Conservation (phyloP, 495 filamentous ascomycete genomes). For the Neurospora sp. region DNA sequence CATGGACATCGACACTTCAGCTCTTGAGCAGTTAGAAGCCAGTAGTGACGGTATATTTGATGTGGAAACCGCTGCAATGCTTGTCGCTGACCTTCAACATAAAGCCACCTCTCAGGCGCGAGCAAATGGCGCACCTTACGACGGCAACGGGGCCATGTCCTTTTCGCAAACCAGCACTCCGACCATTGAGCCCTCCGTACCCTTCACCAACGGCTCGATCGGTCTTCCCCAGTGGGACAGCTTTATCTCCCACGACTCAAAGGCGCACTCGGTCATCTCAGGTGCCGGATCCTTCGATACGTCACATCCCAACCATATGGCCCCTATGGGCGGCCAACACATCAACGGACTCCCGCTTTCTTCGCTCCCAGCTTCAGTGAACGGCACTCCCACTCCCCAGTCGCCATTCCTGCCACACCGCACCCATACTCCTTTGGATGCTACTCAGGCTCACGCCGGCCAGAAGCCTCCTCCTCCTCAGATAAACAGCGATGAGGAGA, state of each 20-base stretch:
- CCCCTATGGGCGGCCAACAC: conserved; percentile 58
- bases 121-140: conserved; percentile 44
- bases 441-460: conserved; percentile 49
- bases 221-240: conserved; percentile 83
- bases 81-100: conserved; percentile 97
- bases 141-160: conserved; percentile 58
- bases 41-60: conserved; percentile 93
- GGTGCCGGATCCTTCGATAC: conserved; percentile 58
- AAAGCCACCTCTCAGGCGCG: conserved; percentile 83
- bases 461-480: conserved; percentile 61
- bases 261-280: conserved; percentile 56
- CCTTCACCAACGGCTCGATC: conserved; percentile 62
- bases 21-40: conserved; percentile 89
- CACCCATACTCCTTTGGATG: conserved; percentile 50
- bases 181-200: conserved; percentile 59
- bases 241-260: conserved; percentile 59
- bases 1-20: conserved; percentile 75
- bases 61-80: conserved; percentile 95
- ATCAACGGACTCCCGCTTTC: conserved; percentile 52
- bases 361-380: conserved; percentile 57
- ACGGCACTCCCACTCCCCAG: conserved; percentile 69
- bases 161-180: conserved; percentile 61
- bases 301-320: conserved; percentile 49
- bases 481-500: conserved; percentile 65
- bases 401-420: conserved; percentile 52